Evolutionary conservation across 176 grass and related monocot species (phyloP).

Genomic region (Puya raimondii): DNA sequence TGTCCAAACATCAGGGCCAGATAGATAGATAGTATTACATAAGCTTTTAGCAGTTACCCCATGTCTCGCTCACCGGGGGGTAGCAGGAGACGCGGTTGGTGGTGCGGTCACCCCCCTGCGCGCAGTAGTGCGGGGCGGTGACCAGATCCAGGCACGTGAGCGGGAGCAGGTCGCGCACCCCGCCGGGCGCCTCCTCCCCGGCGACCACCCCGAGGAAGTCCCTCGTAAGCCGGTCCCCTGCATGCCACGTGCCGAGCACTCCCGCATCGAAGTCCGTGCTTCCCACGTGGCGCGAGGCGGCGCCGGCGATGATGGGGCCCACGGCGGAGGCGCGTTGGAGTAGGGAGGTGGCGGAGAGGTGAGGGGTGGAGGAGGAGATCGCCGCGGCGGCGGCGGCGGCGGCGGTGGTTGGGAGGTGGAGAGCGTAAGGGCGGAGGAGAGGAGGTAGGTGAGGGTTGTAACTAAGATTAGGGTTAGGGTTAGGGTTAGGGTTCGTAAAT

Average conservation of each 20-base stretch:
- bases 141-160: conserved; percentile 21
- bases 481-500: background rate
- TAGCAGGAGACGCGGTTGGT: background rate
- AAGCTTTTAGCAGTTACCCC: conserved; percentile 18
- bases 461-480: conserved; percentile 25
- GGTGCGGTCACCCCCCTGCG: too few species aligned
- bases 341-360: conserved; percentile 25
- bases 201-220: conserved; percentile 58
- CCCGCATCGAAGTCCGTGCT: conserved; percentile 23
- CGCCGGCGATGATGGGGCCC: conserved; percentile 12
- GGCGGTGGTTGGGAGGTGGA: background rate
- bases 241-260: conserved; percentile 31
- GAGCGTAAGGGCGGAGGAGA: background rate
- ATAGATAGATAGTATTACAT: too few species aligned
- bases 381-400: conserved; percentile 1
- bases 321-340: conserved; percentile 25
- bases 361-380: too few species aligned
- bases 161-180: conserved; percentile 34
- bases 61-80: conserved; percentile 35
- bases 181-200: conserved; percentile 18
- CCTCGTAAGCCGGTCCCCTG: conserved; percentile 42
- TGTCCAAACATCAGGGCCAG: background rate
- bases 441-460: conserved; percentile 21
- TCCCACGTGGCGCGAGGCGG: background rate
- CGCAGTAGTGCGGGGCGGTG: conserved; percentile 5